phyloP scores from a whole-genome alignment of 2,329 filamentous ascomycete species.

The Coniochaeta sp. region DNA sequence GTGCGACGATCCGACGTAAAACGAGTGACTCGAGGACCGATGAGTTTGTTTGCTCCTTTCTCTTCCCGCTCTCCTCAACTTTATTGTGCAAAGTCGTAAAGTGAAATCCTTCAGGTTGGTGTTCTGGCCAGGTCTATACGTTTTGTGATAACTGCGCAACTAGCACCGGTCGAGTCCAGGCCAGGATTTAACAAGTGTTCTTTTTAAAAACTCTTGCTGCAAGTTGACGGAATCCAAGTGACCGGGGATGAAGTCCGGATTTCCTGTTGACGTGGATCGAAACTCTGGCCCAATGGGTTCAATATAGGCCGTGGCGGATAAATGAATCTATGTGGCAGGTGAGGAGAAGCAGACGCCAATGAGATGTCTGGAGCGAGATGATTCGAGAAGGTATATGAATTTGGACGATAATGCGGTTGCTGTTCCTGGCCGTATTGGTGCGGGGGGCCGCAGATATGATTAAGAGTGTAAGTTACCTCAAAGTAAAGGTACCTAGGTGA shows the following conservation, averaged over 20 bases:
- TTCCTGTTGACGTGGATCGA: slow-evolving; percentile 8
- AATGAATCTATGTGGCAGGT: slow-evolving; percentile 14
- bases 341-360: slow-evolving; percentile 14
- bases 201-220: background rate
- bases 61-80: background rate
- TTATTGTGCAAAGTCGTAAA: background rate
- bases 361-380: slow-evolving; percentile 8
- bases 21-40: slow-evolving; percentile 13
- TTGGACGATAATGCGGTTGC: slow-evolving; percentile 16
- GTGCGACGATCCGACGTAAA: slow-evolving; percentile 9
- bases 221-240: slow-evolving; percentile 4
- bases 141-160: slow-evolving; percentile 2
- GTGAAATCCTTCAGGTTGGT: background rate
- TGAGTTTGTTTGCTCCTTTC: background rate
- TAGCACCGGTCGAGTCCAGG: background rate
- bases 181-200: background rate
- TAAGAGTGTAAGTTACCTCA: too few species aligned
- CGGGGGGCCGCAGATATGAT: background rate
- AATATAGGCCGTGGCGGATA: slow-evolving; percentile 21
- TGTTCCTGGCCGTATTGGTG: slow-evolving; percentile 2
- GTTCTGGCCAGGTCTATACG: background rate
- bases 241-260: slow-evolving; percentile 2
- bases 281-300: slow-evolving; percentile 9
- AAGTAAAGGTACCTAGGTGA: too few species aligned
- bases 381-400: slow-evolving; percentile 8